Base-by-base conservation (phyloP, 2,329 filamentous ascomycete genomes). In the Phoma sp. region DNA sequence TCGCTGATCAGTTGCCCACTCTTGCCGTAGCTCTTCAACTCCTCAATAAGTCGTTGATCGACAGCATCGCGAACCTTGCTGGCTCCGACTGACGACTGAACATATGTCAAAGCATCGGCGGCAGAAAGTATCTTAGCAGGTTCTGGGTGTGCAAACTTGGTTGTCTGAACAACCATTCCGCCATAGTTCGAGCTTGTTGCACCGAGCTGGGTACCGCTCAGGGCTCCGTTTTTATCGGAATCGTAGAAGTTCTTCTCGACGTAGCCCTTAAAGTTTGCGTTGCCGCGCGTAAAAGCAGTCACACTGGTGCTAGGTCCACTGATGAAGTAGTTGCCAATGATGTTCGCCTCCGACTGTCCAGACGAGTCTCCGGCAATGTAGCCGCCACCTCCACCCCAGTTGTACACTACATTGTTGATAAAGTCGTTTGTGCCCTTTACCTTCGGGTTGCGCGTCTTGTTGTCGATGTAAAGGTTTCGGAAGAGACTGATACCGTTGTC, bases 281-380 rank as follows among this genome's bases (percentile, higher is more conserved):
- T 84, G n/a, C 83, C 81, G n/a, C 81, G 76, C 1, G 80, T 83
- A 57, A 84, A 85, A 0, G 81, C 80, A 1, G 79, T 75, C 2
- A 78, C 77, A 21, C 68, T 77, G 3, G 82, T 84, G 38, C 73
- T 78, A 0, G 82, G 82, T 0, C 83, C 83, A 2, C 78, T 78
- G 54, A 85, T 81, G 68, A 84, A 85, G 67, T 85, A 84, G 67
- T 85, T 85, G 54, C 80, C 80, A 46, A 84, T 74, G 49, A 85
- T 80, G 56, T 85, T 83, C 5, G 76, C 81, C 42, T 78, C 76
- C 46, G 78, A 83, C 21, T 74, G 61, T 4, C 77, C 81, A 0
- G 63, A 70, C 28, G 78, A 81, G 55, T 82, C 81, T 2, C 81
- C 81, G 0, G 81, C 81, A 45, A 83, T 84, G 47, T 84, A 85